Conservation (phyloP, 257 asterid species). For the Nicotiana paniculata region DNA sequence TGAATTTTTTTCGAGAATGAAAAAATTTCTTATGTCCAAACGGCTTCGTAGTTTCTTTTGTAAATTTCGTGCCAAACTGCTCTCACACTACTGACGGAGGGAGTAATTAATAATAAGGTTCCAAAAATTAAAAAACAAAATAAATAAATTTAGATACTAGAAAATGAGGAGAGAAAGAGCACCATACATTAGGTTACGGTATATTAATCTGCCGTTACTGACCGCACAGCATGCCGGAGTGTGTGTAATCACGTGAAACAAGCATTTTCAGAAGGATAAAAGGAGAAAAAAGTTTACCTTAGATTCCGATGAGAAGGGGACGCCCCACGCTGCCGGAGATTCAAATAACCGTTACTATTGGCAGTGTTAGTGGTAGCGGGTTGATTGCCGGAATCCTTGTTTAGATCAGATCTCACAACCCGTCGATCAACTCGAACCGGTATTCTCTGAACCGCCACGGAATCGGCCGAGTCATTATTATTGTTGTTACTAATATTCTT, state of each 20-base stretch:
- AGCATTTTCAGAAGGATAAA: background rate
- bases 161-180: background rate
- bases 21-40: too few relatives aligned
- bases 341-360: conserved; percentile 43
- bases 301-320: conserved; percentile 66
- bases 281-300: conserved; percentile 19
- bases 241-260: background rate
- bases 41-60: too few relatives aligned
- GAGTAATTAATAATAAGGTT: background rate
- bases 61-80: too few relatives aligned
- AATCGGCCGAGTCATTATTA: conserved; percentile 32
- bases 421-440: conserved; percentile 53
- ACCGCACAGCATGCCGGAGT: background rate
- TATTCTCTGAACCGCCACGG: conserved; percentile 30
- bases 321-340: conserved; percentile 73
- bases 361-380: conserved; percentile 8
- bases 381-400: conserved; percentile 31
- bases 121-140: too few relatives aligned
- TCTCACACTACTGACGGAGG: too few relatives aligned
- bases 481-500: conserved; percentile 32
- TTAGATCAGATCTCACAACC: conserved; percentile 55
- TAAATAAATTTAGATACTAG: background rate
- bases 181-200: background rate
- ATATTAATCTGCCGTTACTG: background rate
- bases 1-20: too few relatives aligned